Conservation (phyloP, 495 filamentous ascomycete species). For the Podospora conica region DNA sequence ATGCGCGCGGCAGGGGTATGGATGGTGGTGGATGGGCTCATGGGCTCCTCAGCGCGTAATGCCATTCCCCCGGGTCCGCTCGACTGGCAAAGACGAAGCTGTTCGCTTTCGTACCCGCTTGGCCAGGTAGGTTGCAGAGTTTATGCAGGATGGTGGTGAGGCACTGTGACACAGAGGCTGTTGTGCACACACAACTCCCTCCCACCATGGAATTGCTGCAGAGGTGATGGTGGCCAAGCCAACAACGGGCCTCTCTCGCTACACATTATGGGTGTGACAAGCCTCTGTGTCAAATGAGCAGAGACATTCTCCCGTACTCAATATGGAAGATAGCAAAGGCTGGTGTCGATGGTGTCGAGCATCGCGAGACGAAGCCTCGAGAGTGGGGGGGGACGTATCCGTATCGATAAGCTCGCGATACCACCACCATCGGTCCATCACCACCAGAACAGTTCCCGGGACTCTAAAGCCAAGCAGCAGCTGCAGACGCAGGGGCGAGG, state of each 20-base stretch:
- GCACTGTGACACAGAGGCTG: background rate
- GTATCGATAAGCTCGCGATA: conserved; percentile 7
- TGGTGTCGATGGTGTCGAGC: background rate
- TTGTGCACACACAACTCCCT: background rate
- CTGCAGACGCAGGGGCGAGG: conserved; percentile 2
- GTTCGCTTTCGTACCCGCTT: conserved; percentile 3
- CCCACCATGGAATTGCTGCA: background rate
- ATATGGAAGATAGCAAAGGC: background rate
- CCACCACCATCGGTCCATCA: background rate
- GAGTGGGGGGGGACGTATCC: background rate
- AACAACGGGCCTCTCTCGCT: background rate
- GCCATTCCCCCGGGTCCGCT: conserved; percentile 10
- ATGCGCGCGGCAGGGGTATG: conserved; percentile 16
- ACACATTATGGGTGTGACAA: background rate
- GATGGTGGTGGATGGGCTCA: too few relatives aligned
- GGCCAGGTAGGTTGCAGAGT: background rate
- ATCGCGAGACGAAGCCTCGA: background rate
- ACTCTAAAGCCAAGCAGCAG: background rate
- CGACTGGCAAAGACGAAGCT: background rate
- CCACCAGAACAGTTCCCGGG: background rate
- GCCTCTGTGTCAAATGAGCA: background rate
- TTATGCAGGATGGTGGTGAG: conserved; percentile 1
- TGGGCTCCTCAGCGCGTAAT: conserved; percentile 10
- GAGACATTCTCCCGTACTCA: background rate
- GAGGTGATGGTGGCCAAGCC: too few relatives aligned